These are phyloP conservation scores for Beta macrorhiza DNA, from an alignment of 179 eudicot genomes.

Conservation along the genomic window DNA sequence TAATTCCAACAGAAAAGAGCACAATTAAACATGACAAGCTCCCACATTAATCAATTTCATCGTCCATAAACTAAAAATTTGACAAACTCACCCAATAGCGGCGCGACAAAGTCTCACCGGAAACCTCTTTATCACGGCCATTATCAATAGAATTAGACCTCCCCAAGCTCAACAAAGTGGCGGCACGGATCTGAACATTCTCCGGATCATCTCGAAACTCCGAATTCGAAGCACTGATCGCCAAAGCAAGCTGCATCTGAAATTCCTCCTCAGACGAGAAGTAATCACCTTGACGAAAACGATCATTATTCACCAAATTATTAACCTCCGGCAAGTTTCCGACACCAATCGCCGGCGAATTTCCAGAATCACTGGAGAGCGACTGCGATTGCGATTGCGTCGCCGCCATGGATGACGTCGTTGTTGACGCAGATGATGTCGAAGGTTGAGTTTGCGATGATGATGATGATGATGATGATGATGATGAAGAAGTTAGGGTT, in stretches of 20 bases:
- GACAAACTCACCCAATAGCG: constrained; percentile 76
- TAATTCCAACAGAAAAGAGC: neutral
- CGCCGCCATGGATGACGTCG: constrained; percentile 13
- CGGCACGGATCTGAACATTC: constrained; percentile 64
- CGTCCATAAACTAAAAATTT: neutral
- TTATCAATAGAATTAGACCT: constrained; percentile 32
- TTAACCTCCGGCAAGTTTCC: neutral
- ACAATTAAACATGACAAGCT: neutral
- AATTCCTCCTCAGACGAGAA: constrained; percentile 89
- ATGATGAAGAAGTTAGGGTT: constrained; percentile 33
- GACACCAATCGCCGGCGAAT: constrained; percentile 7
- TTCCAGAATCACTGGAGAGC: constrained; percentile 15
- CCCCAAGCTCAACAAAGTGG: constrained; percentile 48
- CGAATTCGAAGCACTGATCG: constrained; percentile 85
- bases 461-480: too few relatives aligned
- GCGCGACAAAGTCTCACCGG: constrained; percentile 64
- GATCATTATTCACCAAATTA: constrained; percentile 17
- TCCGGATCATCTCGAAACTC: constrained; percentile 45
- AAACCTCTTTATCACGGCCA: constrained; percentile 33
- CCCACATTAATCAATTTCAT: neutral
- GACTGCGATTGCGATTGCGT: constrained; percentile 18
- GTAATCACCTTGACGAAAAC: constrained; percentile 47
- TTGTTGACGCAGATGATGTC: too few relatives aligned
- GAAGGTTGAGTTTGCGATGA: constrained; percentile 19
- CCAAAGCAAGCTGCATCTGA: constrained; percentile 92